Evolutionary conservation across 441 rosid genomes (phyloP).

Genomic region (Gossypium davidsonii): DNA sequence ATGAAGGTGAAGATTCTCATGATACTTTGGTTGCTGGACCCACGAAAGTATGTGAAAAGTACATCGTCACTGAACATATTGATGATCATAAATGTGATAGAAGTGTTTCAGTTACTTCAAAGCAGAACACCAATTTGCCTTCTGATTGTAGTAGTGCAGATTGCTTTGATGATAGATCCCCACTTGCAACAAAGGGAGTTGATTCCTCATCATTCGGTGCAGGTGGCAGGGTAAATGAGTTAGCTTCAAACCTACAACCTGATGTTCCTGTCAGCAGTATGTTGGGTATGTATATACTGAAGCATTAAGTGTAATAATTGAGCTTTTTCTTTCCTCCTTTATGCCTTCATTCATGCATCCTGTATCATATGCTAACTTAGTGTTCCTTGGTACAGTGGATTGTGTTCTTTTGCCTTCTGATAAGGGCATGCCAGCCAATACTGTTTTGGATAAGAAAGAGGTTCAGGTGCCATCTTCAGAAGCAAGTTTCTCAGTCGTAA

Average conservation of each 20-base stretch:
- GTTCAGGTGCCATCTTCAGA: conserved; percentile 25
- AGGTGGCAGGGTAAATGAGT: conserved; percentile 25
- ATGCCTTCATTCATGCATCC: conserved; percentile 8
- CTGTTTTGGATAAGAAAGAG: conserved; percentile 27
- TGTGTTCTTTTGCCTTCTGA: conserved; percentile 21
- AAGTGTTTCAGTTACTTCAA: conserved; percentile 16
- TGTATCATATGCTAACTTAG: conserved; percentile 16
- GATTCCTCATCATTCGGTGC: conserved; percentile 21
- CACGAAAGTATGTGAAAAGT: conserved; percentile 17
- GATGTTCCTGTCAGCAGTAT: conserved; percentile 28
- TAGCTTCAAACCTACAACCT: conserved; percentile 26
- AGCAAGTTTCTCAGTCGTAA: conserved; percentile 25
- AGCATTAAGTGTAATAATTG: not conserved
- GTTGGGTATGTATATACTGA: conserved; percentile 36
- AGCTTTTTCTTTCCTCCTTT: conserved; percentile 4
- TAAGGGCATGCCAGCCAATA: conserved; percentile 17
- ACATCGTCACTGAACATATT: conserved; percentile 11
- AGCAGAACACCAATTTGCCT: conserved; percentile 30
- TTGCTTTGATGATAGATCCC: conserved; percentile 18
- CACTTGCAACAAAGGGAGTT: conserved; percentile 19
- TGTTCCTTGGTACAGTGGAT: conserved; percentile 17
- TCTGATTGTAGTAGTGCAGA: conserved; percentile 23
- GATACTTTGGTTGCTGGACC: conserved; percentile 26
- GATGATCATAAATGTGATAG: conserved; percentile 15
- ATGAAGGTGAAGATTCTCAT: conserved; percentile 24